Percentiles rank a stretch among this genome's conserved stretches.
Conservation (phyloP, 1,284 basidiomycete species). For the Rugosomyces carneus region DNA sequence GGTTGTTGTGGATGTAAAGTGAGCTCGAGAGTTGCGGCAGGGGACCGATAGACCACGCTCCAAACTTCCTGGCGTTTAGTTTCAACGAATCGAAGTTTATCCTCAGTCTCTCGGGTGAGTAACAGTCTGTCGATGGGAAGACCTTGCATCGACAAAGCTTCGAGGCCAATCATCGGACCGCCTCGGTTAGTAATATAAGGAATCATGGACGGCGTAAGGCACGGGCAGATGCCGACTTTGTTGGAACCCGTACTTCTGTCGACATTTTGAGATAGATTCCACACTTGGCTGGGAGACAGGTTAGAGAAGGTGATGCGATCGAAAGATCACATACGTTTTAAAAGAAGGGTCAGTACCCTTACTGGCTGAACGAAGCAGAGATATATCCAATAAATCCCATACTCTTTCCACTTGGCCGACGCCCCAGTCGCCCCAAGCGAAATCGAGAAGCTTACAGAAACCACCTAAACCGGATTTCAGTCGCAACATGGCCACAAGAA, state of each 20-base stretch:
- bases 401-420: slow-evolving; percentile 88
- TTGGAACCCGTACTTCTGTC: slow-evolving; percentile 82
- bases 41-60: slow-evolving; percentile 76
- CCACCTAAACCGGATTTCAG: slow-evolving; percentile 49
- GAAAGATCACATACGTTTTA: slow-evolving; percentile 61
- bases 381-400: slow-evolving; percentile 93
- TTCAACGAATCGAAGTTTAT: slow-evolving; percentile 84
- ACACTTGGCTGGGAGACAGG: slow-evolving; percentile 58
- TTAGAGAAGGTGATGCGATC: not conserved
- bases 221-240: slow-evolving; percentile 82
- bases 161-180: slow-evolving; percentile 92
- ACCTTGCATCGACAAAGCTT: slow-evolving; percentile 91
- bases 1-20: slow-evolving; percentile 70
- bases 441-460: slow-evolving; percentile 82
- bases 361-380: slow-evolving; percentile 74
- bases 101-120: slow-evolving; percentile 88
- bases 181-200: slow-evolving; percentile 94
- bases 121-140: slow-evolving; percentile 89
- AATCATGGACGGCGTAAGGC: slow-evolving; percentile 94
- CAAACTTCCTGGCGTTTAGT: slow-evolving; percentile 86
- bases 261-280: slow-evolving; percentile 98
- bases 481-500: not conserved
- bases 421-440: slow-evolving; percentile 94
- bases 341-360: slow-evolving; percentile 79
- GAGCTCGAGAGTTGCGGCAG: slow-evolving; percentile 69